phyloP scores from a whole-genome alignment of 73 alveolate genomes.

The Paraurostyla sp. region DNA sequence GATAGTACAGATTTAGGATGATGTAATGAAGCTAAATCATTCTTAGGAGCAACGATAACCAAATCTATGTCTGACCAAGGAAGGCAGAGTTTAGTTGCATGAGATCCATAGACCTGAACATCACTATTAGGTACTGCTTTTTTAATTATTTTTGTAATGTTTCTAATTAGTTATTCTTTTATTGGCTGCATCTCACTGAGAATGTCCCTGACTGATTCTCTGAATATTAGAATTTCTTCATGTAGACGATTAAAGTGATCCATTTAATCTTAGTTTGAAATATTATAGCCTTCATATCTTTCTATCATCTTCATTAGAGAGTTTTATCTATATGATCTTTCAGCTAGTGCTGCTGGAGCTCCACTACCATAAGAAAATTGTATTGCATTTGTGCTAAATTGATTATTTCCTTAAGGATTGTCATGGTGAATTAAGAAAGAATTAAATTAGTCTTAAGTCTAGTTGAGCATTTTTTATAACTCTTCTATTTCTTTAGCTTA shows the following conservation, averaged over 20 bases:
- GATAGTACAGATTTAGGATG: constrained; percentile 34
- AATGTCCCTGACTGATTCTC: constrained; percentile 44
- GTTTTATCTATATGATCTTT: constrained; percentile 2
- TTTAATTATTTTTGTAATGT: constrained; percentile 28
- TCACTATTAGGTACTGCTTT: constrained; percentile 55
- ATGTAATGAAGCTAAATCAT: not conserved
- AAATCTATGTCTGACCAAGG: constrained; percentile 90
- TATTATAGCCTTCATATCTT: not conserved
- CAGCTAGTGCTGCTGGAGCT: constrained; percentile 4
- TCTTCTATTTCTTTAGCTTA: not conserved
- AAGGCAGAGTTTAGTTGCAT: constrained; percentile 83
- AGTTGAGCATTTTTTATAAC: not conserved
- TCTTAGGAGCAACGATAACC: constrained; percentile 60
- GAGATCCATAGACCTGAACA: constrained; percentile 86
- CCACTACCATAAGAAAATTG: constrained; percentile 7
- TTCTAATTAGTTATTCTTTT: constrained; percentile 52
- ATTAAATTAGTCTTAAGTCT: constrained; percentile 10
- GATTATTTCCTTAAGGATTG: not conserved
- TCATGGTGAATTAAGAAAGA: not conserved
- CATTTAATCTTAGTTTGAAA: not conserved
- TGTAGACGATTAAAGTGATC: constrained; percentile 41
- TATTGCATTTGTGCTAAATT: not conserved
- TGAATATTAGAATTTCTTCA: constrained; percentile 48
- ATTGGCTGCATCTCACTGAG: constrained; percentile 22
- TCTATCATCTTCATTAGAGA: constrained; percentile 23